These are phyloP conservation scores for Thielaviopsis punctulata DNA, from an alignment of 2,329 filamentous ascomycete species.

Conservation along the genomic window DNA sequence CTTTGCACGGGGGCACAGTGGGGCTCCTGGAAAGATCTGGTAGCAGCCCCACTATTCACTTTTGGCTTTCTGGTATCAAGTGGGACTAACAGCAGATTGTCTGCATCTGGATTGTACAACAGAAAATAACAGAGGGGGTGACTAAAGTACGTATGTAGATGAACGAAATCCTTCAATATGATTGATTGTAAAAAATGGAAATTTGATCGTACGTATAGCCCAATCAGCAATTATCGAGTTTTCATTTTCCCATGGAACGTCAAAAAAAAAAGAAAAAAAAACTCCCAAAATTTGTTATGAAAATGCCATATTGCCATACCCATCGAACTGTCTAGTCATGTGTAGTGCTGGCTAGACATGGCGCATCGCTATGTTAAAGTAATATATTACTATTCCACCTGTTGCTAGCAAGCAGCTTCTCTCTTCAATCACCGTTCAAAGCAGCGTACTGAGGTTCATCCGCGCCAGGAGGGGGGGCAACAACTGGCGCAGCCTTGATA, in stretches of 20 bases:
- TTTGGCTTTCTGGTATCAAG: not conserved
- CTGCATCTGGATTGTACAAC: not conserved
- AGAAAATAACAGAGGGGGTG: not conserved
- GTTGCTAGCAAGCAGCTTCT: not conserved
- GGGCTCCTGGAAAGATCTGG: not conserved
- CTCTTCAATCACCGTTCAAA: constrained; percentile 57
- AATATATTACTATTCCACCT: not conserved
- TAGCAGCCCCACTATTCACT: not conserved
- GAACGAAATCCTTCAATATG: not conserved
- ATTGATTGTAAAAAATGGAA: not conserved
- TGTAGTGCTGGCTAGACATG: not conserved
- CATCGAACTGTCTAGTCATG: not conserved
- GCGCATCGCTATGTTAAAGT: not conserved
- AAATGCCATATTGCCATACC: not conserved
- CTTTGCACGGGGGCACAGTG: not conserved
- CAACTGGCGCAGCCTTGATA: constrained; percentile 18
- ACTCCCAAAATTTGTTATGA: not conserved
- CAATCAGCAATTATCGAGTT: not conserved
- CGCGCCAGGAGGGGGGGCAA: constrained; percentile 65
- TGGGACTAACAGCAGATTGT: not conserved
- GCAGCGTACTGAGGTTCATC: constrained; percentile 70
- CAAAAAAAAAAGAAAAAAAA: not conserved
- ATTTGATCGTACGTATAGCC: not conserved
- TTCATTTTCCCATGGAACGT: no score
- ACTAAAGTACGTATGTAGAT: not conserved